Conservation (phyloP, 192 early-diverging fungal species). For the Coemansia aciculifera region DNA sequence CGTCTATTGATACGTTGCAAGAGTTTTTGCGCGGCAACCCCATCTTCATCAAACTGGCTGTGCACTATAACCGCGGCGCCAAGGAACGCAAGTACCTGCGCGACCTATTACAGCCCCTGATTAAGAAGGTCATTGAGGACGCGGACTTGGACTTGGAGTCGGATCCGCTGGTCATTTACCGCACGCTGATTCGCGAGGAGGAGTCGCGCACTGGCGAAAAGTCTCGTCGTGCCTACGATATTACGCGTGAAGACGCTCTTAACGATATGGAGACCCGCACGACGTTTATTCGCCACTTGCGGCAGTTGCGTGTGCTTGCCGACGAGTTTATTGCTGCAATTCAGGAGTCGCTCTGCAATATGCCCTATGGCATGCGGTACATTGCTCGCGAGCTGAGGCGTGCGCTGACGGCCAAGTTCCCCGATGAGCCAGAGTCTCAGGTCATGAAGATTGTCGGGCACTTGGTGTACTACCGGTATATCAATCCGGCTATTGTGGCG, state of each 20-base stretch:
- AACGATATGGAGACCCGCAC: slow-evolving; percentile 77
- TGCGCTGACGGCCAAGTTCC: slow-evolving; percentile 80
- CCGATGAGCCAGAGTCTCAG: slow-evolving; percentile 71
- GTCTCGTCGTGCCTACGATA: slow-evolving; percentile 71
- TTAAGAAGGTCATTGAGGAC: slow-evolving; percentile 78
- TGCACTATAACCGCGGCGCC: slow-evolving; percentile 93
- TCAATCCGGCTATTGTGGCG: slow-evolving; percentile 97
- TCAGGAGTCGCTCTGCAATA: slow-evolving; percentile 69
- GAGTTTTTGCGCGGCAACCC: slow-evolving; percentile 96
- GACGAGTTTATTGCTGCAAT: slow-evolving; percentile 85
- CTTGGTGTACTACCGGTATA: slow-evolving; percentile 96
- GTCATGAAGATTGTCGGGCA: slow-evolving; percentile 91
- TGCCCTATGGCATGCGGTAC: slow-evolving; percentile 96
- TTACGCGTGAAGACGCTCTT: slow-evolving; percentile 76
- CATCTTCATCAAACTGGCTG: slow-evolving; percentile 94
- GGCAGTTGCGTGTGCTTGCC: slow-evolving; percentile 78
- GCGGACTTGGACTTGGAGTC: slow-evolving; percentile 84
- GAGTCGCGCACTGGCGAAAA: slow-evolving; percentile 86
- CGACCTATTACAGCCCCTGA: slow-evolving; percentile 78
- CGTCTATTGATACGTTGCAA: slow-evolving; percentile 73
- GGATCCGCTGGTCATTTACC: slow-evolving; percentile 89
- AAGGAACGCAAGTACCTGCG: slow-evolving; percentile 92
- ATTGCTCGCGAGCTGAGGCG: slow-evolving; percentile 90
- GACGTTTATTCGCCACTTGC: slow-evolving; percentile 67
- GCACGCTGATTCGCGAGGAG: slow-evolving; percentile 82